phyloP scores from a whole-genome alignment of 2,329 filamentous ascomycete genomes.

The Phyllosticta citrichinensis region DNA sequence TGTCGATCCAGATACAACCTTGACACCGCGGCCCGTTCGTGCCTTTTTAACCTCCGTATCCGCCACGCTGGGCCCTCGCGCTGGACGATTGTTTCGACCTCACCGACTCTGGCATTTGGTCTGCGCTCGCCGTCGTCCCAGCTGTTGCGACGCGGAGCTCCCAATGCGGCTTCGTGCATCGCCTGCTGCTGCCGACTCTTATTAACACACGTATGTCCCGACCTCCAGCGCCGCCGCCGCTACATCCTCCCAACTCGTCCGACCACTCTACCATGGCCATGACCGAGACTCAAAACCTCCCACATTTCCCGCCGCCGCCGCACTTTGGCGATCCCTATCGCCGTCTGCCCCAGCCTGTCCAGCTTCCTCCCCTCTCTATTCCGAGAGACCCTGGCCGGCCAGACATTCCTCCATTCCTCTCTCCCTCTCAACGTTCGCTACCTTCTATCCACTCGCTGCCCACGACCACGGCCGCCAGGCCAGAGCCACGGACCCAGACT shows the following conservation, averaged over 20 bases:
- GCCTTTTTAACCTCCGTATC: conserved; percentile 26
- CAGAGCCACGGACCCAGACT: conserved; percentile 19
- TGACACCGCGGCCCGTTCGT: conserved; percentile 12
- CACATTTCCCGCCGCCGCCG: conserved; percentile 29
- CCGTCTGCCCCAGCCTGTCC: conserved; percentile 30
- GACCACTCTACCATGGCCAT: conserved; percentile 27
- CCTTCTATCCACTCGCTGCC: conserved; percentile 25
- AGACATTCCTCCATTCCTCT: conserved; percentile 28
- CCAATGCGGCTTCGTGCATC: conserved; percentile 33
- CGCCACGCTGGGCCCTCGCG: conserved; percentile 21
- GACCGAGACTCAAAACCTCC: conserved; percentile 37
- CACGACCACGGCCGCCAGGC: conserved; percentile 14
- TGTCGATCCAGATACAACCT: conserved; percentile 29
- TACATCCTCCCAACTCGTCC: conserved; percentile 29
- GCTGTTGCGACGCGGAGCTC: conserved; percentile 14
- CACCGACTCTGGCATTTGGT: conserved; percentile 8
- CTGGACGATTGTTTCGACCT: conserved; percentile 7
- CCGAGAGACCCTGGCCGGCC: conserved; percentile 25
- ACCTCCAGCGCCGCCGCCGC: conserved; percentile 29
- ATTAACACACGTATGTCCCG: conserved; percentile 36
- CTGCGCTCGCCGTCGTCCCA: neutral
- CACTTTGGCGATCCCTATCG: conserved; percentile 32
- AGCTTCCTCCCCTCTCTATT: conserved; percentile 30
- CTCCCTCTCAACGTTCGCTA: conserved; percentile 27
- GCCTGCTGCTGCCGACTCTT: conserved; percentile 30